phyloP scores from a whole-genome alignment of 495 filamentous ascomycete species.

The Lentithecium fluviatile region DNA sequence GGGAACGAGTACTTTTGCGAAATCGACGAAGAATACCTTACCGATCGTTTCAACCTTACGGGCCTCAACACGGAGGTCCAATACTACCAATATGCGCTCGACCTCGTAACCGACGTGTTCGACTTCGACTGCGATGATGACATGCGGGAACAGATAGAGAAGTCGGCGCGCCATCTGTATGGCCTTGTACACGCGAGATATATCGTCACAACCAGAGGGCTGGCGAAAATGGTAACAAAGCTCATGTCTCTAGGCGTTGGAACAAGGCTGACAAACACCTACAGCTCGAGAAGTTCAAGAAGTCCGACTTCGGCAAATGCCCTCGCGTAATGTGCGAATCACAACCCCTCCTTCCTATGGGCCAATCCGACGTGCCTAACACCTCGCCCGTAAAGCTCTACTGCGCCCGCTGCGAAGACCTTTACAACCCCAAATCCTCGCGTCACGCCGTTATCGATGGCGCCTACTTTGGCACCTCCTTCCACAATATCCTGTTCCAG shows the following conservation, averaged over 20 bases:
- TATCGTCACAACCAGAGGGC: constrained; percentile 90
- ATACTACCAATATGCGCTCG: constrained; percentile 97
- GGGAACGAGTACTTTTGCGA: constrained; percentile 99
- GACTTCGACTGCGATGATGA: constrained; percentile 98
- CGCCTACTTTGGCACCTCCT: constrained; percentile 95
- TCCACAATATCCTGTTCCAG: constrained; percentile 99
- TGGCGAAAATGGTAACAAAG: constrained; percentile 86
- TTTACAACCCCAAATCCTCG: constrained; percentile 98
- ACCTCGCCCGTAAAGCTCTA: constrained; percentile 90
- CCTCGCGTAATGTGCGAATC: constrained; percentile 90
- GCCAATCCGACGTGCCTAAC: constrained; percentile 81
- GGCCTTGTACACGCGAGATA: constrained; percentile 95
- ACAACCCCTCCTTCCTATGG: constrained; percentile 90
- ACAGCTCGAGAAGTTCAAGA: constrained; percentile 98
- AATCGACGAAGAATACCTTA: constrained; percentile 98
- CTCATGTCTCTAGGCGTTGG: not conserved
- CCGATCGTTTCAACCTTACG: constrained; percentile 97
- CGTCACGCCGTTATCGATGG: constrained; percentile 94
- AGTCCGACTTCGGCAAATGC: constrained; percentile 96
- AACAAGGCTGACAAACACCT: constrained; percentile 7
- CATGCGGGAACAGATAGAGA: constrained; percentile 96
- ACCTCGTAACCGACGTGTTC: constrained; percentile 99
- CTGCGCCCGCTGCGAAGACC: constrained; percentile 94
- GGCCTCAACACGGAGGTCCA: constrained; percentile 96
- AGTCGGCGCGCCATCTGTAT: constrained; percentile 93